Percentiles rank a stretch among this genome's conserved stretches.
Evolutionary conservation across 805 yeast genomes (phyloP).

Genomic region (Debaryomyces maramus): DNA sequence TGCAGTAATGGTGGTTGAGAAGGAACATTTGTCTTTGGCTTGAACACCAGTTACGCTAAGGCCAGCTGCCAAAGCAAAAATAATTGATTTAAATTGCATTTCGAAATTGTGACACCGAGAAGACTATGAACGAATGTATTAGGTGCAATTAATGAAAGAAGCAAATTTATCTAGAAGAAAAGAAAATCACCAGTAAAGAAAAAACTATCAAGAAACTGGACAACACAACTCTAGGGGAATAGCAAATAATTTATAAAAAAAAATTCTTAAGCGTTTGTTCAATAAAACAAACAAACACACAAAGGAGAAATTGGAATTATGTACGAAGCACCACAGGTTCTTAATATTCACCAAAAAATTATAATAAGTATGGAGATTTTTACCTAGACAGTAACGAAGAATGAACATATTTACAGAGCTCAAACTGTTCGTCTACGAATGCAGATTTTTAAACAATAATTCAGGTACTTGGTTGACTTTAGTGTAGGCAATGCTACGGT

Average conservation of each 20-base stretch:
- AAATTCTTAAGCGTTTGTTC: too few species aligned
- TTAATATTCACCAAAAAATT: neutral
- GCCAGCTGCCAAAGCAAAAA: constrained; percentile 2
- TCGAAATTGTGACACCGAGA: neutral
- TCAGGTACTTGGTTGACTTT: neutral
- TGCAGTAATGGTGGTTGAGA: constrained; percentile 40
- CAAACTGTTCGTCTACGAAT: neutral
- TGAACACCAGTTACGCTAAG: constrained; percentile 3
- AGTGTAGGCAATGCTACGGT: too few species aligned
- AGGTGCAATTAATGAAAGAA: neutral
- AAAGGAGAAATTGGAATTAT: neutral
- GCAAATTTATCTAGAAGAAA: neutral
- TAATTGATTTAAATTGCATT: constrained; percentile 8
- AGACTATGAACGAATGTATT: neutral
- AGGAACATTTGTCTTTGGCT: constrained; percentile 31
- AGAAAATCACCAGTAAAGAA: neutral
- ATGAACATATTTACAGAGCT: neutral
- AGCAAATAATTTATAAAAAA: neutral
- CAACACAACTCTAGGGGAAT: too few species aligned
- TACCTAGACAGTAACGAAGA: neutral
- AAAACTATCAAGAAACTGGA: too few species aligned
- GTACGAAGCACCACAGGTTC: constrained; percentile 1
- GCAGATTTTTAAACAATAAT: neutral
- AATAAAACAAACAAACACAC: too few species aligned
- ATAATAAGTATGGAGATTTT: neutral